Base-by-base conservation (phyloP, 176 grass and related monocot species). In the Rhipidocladum racemiflorum region DNA sequence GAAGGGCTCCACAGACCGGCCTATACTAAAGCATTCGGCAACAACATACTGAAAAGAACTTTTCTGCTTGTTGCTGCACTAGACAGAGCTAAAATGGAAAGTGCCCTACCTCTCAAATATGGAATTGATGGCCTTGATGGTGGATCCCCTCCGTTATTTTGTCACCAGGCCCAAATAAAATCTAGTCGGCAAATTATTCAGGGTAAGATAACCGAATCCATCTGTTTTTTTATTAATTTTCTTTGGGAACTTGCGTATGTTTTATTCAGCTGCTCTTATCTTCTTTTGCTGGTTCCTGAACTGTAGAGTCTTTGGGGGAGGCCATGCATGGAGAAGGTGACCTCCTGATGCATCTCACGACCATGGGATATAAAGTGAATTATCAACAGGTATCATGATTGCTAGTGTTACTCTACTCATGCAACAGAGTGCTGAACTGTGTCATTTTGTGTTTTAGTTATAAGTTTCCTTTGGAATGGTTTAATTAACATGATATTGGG, bases 321-420 rank as follows among this genome's bases (percentile, higher is more conserved):
- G 56, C 63, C 68, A 93, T 93, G 88, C 83, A 90, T 73, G 91
- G 91, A 82, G 91, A 93, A 90, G 91, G 91, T 83, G 88, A 90
- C 69, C 88, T 93, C 63, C 57, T 93, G 61, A 78, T 48, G 56
- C 91, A 93, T 83, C 85, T 93, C 34, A 65, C 32, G 44, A 90
- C 28, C 65, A 57, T 90, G 79, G 83, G 88, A 53, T 93, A 75
- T 51, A 90, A 86, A 75, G 54, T 93, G 59, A 90, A 82, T 61
- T 87, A 90, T 70, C 63, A 83, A 69, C 91, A 93, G 91, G 91
- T 93, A 93, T 73, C 17, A 1, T 44, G 18, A 34, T 61, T 64
- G 39, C 23, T 6, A 72, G 44, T 42, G 14, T 25, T 76, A 21
- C 38, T 12, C 13, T 29, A 42, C 25, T 51, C 15, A 28, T 18